Evolutionary conservation across 1,284 basidiomycete genomes (phyloP).

Genomic region (Ganoderma resinaceum): DNA sequence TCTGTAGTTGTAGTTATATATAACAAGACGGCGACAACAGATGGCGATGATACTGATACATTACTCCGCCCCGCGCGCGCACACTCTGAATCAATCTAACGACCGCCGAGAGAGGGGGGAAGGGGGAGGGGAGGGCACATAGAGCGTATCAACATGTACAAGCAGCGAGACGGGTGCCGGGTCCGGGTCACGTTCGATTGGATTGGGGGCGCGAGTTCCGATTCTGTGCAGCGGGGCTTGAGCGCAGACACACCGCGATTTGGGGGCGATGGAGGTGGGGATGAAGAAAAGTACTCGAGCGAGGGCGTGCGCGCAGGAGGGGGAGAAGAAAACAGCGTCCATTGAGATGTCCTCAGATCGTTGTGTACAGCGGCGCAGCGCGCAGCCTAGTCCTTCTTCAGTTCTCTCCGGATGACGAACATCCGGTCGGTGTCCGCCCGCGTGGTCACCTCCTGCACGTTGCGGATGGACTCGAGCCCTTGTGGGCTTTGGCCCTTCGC

Average conservation of each 20-base stretch:
- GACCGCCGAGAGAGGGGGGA: conserved; percentile 11
- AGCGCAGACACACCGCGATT: background rate
- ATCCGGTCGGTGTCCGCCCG: conserved; percentile 71
- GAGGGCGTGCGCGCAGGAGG: background rate
- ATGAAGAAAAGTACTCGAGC: background rate
- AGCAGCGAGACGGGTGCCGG: conserved; percentile 6
- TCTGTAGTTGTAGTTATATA: conserved; percentile 26
- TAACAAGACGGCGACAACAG: conserved; percentile 15
- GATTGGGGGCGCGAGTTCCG: background rate
- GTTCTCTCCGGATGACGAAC: conserved; percentile 74
- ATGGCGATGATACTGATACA: conserved; percentile 29
- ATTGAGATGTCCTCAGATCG: conserved; percentile 7
- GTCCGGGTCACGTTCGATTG: background rate
- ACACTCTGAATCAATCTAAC: conserved; percentile 12
- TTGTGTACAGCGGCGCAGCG: background rate
- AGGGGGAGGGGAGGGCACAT: conserved; percentile 21
- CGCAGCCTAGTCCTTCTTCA: conserved; percentile 69
- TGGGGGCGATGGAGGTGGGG: background rate
- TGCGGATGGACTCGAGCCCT: conserved; percentile 64
- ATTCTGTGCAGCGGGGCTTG: background rate
- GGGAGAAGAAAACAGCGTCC: conserved; percentile 6
- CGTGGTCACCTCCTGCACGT: conserved; percentile 67
- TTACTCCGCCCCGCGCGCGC: conserved; percentile 27
- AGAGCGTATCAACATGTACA: conserved; percentile 11
- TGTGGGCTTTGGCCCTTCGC: conserved; percentile 70